phyloP scores from a whole-genome alignment of 495 filamentous ascomycete species.

The Hyphodiscus hymeniophilus region DNA sequence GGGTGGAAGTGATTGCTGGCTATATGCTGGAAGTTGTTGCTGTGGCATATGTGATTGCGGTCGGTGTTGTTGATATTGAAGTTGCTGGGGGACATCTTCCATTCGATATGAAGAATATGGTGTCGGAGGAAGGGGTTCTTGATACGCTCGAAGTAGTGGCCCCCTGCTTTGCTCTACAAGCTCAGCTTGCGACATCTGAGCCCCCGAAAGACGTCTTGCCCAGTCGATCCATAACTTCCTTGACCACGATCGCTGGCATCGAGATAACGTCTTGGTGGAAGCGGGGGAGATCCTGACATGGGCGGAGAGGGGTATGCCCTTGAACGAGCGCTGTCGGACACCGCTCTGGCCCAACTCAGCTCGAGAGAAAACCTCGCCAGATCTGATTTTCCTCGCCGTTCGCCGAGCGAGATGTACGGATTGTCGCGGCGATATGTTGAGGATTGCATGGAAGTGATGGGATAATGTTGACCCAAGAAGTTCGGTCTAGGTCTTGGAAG shows the following conservation, averaged over 20 bases:
- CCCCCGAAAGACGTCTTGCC: conserved; percentile 26
- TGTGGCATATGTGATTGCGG: conserved; percentile 15
- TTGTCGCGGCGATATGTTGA: conserved; percentile 34
- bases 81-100: conserved; percentile 9
- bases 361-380: conserved; percentile 62
- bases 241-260: conserved; percentile 50
- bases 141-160: conserved; percentile 8
- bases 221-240: conserved; percentile 31
- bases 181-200: conserved; percentile 21
- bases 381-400: conserved; percentile 53
- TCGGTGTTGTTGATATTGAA: conserved; percentile 15
- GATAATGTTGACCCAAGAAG: conserved; percentile 13
- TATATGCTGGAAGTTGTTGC: conserved; percentile 20
- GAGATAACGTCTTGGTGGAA: conserved; percentile 55
- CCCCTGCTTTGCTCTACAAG: conserved; percentile 10
- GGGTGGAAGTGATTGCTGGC: conserved; percentile 16
- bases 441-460: conserved; percentile 35
- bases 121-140: conserved; percentile 28
- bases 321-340: conserved; percentile 54
- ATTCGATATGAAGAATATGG: conserved; percentile 11
- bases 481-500: conserved; percentile 6
- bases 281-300: conserved; percentile 76
- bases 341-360: conserved; percentile 58
- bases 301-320: conserved; percentile 70
- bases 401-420: conserved; percentile 44